phyloP scores from a whole-genome alignment of 176 grass and related monocot species.

The Triticum monococcum region DNA sequence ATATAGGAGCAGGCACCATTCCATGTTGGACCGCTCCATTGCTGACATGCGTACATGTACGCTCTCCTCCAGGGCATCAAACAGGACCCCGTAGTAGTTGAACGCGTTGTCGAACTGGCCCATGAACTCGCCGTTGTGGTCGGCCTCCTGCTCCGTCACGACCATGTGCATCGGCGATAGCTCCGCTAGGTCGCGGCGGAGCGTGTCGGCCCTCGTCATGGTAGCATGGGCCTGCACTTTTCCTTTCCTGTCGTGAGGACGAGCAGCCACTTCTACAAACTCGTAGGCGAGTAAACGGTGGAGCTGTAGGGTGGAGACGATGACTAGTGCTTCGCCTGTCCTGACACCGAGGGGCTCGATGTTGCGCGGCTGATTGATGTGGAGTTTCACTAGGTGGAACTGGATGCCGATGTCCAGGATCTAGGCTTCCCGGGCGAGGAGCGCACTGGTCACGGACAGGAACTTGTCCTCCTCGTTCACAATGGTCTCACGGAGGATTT shows the following conservation, averaged over 20 bases:
- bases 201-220: constrained; percentile 19
- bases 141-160: constrained; percentile 68
- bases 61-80: background rate
- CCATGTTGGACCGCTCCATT: constrained; percentile 31
- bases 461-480: constrained; percentile 35
- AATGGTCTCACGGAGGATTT: constrained; percentile 32
- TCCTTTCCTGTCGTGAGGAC: background rate
- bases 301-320: constrained; percentile 50
- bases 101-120: background rate
- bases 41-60: background rate
- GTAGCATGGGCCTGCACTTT: background rate
- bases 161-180: constrained; percentile 52
- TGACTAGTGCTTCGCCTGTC: constrained; percentile 35
- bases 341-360: constrained; percentile 37
- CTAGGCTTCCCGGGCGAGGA: constrained; percentile 45
- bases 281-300: too few species aligned
- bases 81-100: background rate
- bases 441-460: constrained; percentile 19
- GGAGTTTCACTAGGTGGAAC: constrained; percentile 36
- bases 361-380: background rate
- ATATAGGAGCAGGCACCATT: constrained; percentile 44
- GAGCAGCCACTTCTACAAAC: background rate
- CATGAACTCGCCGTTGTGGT: constrained; percentile 37
- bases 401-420: constrained; percentile 36
- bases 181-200: constrained; percentile 32